Conservation (phyloP, 371 early-diverging fungal genomes). For the Haplosporangium sp. region DNA sequence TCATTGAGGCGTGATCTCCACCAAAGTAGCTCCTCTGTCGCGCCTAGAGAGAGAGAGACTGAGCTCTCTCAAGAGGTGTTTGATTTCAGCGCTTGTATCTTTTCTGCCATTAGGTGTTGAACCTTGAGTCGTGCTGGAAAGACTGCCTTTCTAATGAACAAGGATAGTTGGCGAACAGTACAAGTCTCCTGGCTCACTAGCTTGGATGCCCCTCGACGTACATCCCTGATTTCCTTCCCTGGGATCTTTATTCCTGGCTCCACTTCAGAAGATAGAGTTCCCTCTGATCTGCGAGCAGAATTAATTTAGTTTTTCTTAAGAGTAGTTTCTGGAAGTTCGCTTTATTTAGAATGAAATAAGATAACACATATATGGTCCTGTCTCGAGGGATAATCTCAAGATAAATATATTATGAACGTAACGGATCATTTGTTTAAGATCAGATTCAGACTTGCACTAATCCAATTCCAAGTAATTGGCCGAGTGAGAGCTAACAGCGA, state of each 20-base stretch:
- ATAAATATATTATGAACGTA: too few species aligned
- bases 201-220: conserved; percentile 10
- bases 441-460: too few species aligned
- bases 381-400: too few species aligned
- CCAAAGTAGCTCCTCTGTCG: conserved; percentile 34
- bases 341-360: too few species aligned
- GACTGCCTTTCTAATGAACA: conserved; percentile 15
- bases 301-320: too few species aligned
- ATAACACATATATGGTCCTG: too few species aligned
- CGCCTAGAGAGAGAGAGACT: conserved; percentile 2
- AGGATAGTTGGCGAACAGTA: conserved; percentile 6
- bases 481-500: too few species aligned
- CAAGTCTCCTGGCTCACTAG: not conserved
- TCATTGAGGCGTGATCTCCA: conserved; percentile 19
- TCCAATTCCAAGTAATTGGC: too few species aligned
- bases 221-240: not conserved
- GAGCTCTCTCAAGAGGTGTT: conserved; percentile 14
- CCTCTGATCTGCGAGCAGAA: too few species aligned
- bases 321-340: too few species aligned
- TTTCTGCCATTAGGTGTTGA: conserved; percentile 3
- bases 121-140: conserved; percentile 15
- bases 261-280: too few species aligned
- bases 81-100: conserved; percentile 19
- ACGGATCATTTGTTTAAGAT: too few species aligned
- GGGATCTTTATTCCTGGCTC: not conserved